Conservation (phyloP, 768 basidiomycete species). For the Tulasnella sp. region DNA sequence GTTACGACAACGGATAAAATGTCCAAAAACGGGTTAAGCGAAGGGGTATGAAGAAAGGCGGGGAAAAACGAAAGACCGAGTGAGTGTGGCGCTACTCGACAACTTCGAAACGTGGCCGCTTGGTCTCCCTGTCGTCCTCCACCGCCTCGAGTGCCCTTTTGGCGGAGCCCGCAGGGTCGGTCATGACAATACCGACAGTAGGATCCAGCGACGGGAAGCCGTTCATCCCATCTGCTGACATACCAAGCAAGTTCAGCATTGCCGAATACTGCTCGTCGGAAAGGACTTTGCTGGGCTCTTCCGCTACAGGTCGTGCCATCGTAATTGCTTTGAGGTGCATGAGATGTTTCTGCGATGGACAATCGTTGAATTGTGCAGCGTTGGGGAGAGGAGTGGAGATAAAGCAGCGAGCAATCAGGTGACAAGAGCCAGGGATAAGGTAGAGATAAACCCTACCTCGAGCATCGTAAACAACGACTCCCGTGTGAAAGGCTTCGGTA, state of each 20-base stretch:
- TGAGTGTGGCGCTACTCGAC: constrained; percentile 37
- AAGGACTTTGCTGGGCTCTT: constrained; percentile 39
- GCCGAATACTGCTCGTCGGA: constrained; percentile 79
- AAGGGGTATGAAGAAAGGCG: background rate
- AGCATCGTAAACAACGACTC: constrained; percentile 85
- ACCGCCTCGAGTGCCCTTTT: constrained; percentile 36
- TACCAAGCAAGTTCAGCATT: constrained; percentile 54
- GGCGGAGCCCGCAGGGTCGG: constrained; percentile 7
- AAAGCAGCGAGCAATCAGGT: constrained; percentile 9
- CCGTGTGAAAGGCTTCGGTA: constrained; percentile 97
- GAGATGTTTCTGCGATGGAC: constrained; percentile 59
- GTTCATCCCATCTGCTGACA: constrained; percentile 53
- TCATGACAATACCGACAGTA: constrained; percentile 5
- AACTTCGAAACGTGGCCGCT: constrained; percentile 54
- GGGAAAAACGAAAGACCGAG: background rate
- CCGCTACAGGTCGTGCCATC: constrained; percentile 40
- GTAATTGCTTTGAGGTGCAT: constrained; percentile 81
- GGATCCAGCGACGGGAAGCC: constrained; percentile 30
- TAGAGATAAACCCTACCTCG: constrained; percentile 46
- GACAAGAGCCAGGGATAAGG: background rate
- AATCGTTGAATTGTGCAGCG: background rate
- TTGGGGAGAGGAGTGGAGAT: background rate
- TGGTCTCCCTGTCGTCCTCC: constrained; percentile 41
- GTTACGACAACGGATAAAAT: background rate
- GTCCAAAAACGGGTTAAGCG: background rate